Percentiles rank a stretch among this genome's conserved stretches.
phyloP scores from a whole-genome alignment of 805 yeast species.

The Nakazawaea molendinolei region DNA sequence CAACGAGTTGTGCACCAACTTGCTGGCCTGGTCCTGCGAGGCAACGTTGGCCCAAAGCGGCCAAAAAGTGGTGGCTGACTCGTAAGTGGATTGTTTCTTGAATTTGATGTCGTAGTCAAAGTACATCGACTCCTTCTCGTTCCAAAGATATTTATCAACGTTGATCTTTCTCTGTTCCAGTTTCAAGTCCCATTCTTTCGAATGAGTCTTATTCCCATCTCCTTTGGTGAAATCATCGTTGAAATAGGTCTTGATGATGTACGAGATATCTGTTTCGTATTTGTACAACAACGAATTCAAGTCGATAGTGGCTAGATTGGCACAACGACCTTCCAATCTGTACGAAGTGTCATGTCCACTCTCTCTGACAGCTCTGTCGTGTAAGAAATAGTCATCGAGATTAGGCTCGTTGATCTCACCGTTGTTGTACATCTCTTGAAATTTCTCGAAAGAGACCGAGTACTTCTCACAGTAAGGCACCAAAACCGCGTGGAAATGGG shows the following conservation, averaged over 20 bases:
- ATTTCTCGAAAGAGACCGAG: slow-evolving; percentile 49
- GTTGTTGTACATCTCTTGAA: slow-evolving; percentile 62
- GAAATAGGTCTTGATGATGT: slow-evolving; percentile 50
- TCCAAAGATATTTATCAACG: slow-evolving; percentile 76
- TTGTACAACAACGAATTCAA: slow-evolving; percentile 80
- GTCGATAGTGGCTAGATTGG: slow-evolving; percentile 85
- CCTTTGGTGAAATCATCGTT: slow-evolving; percentile 36
- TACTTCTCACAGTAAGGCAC: slow-evolving; percentile 63
- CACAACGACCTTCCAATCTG: slow-evolving; percentile 85
- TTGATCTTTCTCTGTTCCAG: slow-evolving; percentile 48
- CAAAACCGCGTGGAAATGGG: slow-evolving; percentile 74
- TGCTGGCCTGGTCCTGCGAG: slow-evolving; percentile 56
- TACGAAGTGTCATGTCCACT: slow-evolving; percentile 95
- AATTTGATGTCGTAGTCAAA: slow-evolving; percentile 74
- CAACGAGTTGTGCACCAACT: slow-evolving; percentile 50
- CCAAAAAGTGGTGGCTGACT: slow-evolving; percentile 89
- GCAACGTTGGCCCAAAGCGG: slow-evolving; percentile 82
- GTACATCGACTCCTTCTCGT: slow-evolving; percentile 67
- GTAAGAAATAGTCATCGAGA: slow-evolving; percentile 83
- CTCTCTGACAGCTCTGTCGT: slow-evolving; percentile 93
- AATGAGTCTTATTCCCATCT: slow-evolving; percentile 35
- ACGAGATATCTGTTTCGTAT: slow-evolving; percentile 82
- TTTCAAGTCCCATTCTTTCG: slow-evolving; percentile 54
- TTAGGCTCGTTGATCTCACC: slow-evolving; percentile 65
- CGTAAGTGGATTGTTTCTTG: slow-evolving; percentile 54